Percentiles rank a stretch among this genome's conserved stretches.
Evolutionary conservation across 371 early-diverging fungal genomes (phyloP).

Genomic region (Dichotomocladium elegans): DNA sequence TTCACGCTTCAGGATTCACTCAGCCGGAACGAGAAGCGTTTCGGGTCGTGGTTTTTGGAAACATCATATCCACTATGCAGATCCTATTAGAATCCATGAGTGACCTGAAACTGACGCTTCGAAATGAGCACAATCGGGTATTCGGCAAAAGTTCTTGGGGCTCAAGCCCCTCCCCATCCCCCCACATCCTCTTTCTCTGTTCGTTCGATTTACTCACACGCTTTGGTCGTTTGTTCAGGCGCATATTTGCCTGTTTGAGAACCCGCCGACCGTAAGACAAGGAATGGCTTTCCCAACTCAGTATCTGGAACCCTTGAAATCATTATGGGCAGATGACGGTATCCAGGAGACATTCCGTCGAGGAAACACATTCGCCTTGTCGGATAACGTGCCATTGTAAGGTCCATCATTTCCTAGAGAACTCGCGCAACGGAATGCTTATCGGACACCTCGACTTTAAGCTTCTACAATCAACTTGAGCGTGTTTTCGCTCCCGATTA

Average conservation of each 20-base stretch:
- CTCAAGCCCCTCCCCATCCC: too few relatives aligned
- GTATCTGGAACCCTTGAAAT: constrained; percentile 66
- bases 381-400: constrained; percentile 78
- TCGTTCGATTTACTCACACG: constrained; percentile 3
- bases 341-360: constrained; percentile 64
- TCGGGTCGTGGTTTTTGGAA: constrained; percentile 82
- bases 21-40: constrained; percentile 80
- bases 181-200: too few relatives aligned
- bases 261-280: constrained; percentile 44
- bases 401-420: constrained; percentile 9
- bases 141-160: constrained; percentile 6
- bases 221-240: constrained; percentile 10
- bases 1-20: constrained; percentile 89
- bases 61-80: constrained; percentile 81
- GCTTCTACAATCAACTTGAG: constrained; percentile 84
- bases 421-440: background rate
- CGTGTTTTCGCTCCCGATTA: constrained; percentile 71
- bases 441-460: too few relatives aligned
- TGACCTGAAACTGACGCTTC: constrained; percentile 57
- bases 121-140: constrained; percentile 56
- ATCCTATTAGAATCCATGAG: constrained; percentile 85
- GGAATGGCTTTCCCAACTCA: constrained; percentile 64
- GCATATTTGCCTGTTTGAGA: constrained; percentile 25
- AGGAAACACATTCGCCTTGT: constrained; percentile 77
- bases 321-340: constrained; percentile 70